Conservation (phyloP, 2,329 filamentous ascomycete genomes). For the Fusarium oxysporum region DNA sequence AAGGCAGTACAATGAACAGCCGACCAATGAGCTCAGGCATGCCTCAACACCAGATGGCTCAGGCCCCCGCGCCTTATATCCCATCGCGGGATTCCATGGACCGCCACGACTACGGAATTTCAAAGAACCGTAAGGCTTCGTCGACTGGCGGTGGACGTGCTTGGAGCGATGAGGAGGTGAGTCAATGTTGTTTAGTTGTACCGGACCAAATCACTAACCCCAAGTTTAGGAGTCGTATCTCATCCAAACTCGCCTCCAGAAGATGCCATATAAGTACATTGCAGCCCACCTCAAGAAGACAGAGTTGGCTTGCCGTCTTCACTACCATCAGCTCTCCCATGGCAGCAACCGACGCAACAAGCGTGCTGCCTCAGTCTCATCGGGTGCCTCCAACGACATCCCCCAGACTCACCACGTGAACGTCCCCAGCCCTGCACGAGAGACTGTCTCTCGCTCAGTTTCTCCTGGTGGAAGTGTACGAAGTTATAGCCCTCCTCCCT, state of each 20-base stretch:
- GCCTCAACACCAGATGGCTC: slow-evolving; percentile 63
- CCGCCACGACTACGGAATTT: slow-evolving; percentile 69
- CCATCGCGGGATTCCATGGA: slow-evolving; percentile 66
- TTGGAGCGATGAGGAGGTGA: slow-evolving; percentile 88
- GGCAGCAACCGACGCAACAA: slow-evolving; percentile 85
- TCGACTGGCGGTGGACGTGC: slow-evolving; percentile 81
- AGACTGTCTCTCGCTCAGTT: slow-evolving; percentile 60
- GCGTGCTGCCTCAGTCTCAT: slow-evolving; percentile 77
- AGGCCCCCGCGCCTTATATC: slow-evolving; percentile 59
- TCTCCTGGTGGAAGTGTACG: slow-evolving; percentile 61
- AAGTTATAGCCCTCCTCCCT: slow-evolving; percentile 59
- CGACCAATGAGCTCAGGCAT: slow-evolving; percentile 50
- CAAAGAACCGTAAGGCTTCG: slow-evolving; percentile 74
- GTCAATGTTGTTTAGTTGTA: slow-evolving; percentile 11
- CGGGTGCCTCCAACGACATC: slow-evolving; percentile 64
- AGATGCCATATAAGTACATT: slow-evolving; percentile 93
- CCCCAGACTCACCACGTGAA: slow-evolving; percentile 61
- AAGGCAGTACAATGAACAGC: slow-evolving; percentile 36
- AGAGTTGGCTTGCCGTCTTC: slow-evolving; percentile 85
- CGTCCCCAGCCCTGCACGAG: slow-evolving; percentile 63
- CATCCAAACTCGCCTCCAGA: slow-evolving; percentile 84
- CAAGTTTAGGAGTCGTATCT: slow-evolving; percentile 79
- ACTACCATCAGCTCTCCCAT: slow-evolving; percentile 88
- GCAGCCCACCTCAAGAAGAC: slow-evolving; percentile 88
- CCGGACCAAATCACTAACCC: slow-evolving; percentile 27